Base-by-base conservation (phyloP, 768 basidiomycete species). In the Mycena vitilis region DNA sequence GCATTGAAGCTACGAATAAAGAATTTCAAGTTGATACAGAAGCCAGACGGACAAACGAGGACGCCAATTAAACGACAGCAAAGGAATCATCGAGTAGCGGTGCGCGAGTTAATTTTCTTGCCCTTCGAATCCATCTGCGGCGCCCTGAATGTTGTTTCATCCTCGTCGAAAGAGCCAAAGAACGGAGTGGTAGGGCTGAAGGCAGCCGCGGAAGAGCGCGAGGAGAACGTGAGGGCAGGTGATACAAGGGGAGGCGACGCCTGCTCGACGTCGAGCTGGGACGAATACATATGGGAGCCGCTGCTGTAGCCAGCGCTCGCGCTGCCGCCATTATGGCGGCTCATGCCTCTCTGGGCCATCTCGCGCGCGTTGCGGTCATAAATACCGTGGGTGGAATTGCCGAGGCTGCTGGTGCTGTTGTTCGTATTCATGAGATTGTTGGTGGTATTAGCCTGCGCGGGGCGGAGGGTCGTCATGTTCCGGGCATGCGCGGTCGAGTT, bases 101-200 rank as follows among this genome's bases (percentile, higher is more conserved):
- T 65, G 58, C 68, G 68, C 52, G 68, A 37, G 53, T 65, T 65
- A 16, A 40, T 44, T 42, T 65, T 69, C 59, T 69, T 69, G 48
- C 36, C 51, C 63, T 64, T 68, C 42, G 40, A 61, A 18, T 63
- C 61, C 57, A 67, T 37, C 52, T 55, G 65, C 65, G 57, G 38
- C 57, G 63, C 67, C 20, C 67, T 56, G 62, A 69, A 64, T 22
- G 60, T 48, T 22, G 60, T 48, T 51, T 71, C 52, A 49, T 62
- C 48, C 57, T 61, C 68, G 65, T 75, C 77, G 74, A 91, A 91
- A 10, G 87, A 86, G 34, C 87, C 86, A 78, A 91, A 89, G 79
- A 91, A 92, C 13, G 90, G 90, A 13, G 90, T 92, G 13, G 89
- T 86, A 20, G 91, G 91, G 74, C 91, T 91, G 62, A 91, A 81